Base-by-base conservation (phyloP, 2,329 filamentous ascomycete genomes). In the Acarospora socialis region DNA sequence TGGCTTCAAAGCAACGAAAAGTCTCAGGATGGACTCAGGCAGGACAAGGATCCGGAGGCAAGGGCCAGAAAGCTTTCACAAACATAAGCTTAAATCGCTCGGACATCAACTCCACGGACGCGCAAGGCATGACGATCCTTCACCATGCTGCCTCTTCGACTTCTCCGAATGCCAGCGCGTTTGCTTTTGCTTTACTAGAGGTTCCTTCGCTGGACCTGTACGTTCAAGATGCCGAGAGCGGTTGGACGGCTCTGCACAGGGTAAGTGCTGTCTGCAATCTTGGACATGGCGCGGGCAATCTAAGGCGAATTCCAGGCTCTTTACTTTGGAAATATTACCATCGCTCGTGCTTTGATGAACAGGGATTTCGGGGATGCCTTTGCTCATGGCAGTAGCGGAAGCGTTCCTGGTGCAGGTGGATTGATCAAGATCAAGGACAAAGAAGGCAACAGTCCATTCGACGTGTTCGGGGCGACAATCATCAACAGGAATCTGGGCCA, bases 211-310 rank as follows among this genome's bases (percentile, higher is more conserved):
- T 84, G 43, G 90, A 98, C 55, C 61, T 95, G 6, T 90, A 93
- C 47, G 64, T 69, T 2, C 86, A 92, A 51, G 90, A 98, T 53
- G 63, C 66, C 5, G 90, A 98, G 55, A 95, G 80, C 54, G 87
- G 86, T 26, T 98, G 90, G 90, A 98, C 92, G 38, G 77, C 86
- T 21, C 65, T 98, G 22, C 90, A 98, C 51, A n/a, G n/a, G n/a
- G n/a, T n/a, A n/a, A n/a, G n/a, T n/a, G n/a, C n/a, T n/a, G n/a
- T n/a, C n/a, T n/a, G n/a, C n/a, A n/a, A n/a, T n/a, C n/a, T n/a
- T n/a, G n/a, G n/a, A n/a, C n/a, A n/a, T n/a, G n/a, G n/a, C n/a
- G n/a, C n/a, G n/a, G n/a, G n/a, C n/a, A n/a, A n/a, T n/a, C n/a
- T n/a, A n/a, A n/a, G n/a, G n/a, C n/a, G n/a, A n/a, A n/a, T n/a